Conservation (phyloP, 1,284 basidiomycete genomes). For the Porogramme epimiltina region DNA sequence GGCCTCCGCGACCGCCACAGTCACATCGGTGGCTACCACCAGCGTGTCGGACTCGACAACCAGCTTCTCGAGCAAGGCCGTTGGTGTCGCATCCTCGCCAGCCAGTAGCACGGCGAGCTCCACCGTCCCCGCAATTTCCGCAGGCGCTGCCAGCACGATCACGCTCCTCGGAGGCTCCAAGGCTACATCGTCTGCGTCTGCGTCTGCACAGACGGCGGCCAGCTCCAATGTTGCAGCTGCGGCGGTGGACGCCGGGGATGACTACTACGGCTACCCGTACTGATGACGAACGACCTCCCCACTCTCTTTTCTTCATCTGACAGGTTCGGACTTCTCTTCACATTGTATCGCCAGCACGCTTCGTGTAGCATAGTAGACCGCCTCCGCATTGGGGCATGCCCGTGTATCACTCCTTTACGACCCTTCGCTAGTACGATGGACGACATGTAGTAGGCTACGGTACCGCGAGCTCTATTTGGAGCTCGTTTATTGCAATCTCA, state of each 20-base stretch:
- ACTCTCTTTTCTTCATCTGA: background rate
- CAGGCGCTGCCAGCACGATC: conserved; percentile 11
- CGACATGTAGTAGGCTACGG: no score
- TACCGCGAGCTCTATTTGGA: no score
- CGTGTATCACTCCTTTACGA: no score
- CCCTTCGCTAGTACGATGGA: no score
- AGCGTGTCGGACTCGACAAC: background rate
- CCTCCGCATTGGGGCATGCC: no score
- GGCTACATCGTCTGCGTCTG: background rate
- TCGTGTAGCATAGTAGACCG: conserved; percentile 18
- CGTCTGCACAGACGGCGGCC: background rate
- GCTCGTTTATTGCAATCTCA: no score
- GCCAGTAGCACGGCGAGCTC: background rate
- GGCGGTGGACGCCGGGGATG: background rate
- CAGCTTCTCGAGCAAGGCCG: conserved; percentile 6
- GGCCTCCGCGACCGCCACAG: background rate
- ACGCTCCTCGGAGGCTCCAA: conserved; percentile 1
- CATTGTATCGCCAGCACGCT: background rate
- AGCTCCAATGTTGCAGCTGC: background rate
- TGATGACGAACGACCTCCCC: conserved; percentile 1
- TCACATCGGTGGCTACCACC: background rate
- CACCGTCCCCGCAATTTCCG: conserved; percentile 4
- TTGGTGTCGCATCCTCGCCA: conserved; percentile 9
- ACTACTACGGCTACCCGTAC: conserved; percentile 1
- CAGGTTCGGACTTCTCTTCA: background rate